phyloP scores from a whole-genome alignment of 163 green algal species.

The Trebouxiophyceae sp. region DNA sequence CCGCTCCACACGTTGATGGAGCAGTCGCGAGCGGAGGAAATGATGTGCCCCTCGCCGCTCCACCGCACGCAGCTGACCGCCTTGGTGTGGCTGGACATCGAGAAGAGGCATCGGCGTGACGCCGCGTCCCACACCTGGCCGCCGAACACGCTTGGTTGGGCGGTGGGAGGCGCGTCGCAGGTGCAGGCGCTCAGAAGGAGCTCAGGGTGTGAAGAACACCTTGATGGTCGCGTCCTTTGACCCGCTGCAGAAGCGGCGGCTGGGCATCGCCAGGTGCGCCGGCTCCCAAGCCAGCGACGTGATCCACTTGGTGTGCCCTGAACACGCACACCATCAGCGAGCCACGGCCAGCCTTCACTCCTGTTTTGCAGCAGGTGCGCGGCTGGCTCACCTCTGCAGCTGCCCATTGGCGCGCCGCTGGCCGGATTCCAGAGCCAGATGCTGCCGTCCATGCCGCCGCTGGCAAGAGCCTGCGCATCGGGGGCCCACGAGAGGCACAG shows the following conservation, averaged over 20 bases:
- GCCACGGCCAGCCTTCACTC: neutral
- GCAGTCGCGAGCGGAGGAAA: conserved; percentile 75
- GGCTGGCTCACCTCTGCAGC: conserved; percentile 39
- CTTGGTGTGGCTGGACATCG: conserved; percentile 70
- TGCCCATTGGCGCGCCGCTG: conserved; percentile 43
- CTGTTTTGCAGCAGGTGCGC: neutral
- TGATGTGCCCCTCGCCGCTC: conserved; percentile 90
- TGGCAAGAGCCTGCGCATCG: conserved; percentile 58
- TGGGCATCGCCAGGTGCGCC: conserved; percentile 74
- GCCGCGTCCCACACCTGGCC: conserved; percentile 59
- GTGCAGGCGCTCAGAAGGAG: too few relatives aligned
- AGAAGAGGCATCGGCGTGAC: conserved; percentile 59
- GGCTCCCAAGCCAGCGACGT: conserved; percentile 89
- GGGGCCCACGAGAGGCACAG: conserved; percentile 75
- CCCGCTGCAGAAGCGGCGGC: conserved; percentile 62
- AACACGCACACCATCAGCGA: neutral
- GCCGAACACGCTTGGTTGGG: too few relatives aligned
- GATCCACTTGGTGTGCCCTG: conserved; percentile 88
- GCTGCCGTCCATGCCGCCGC: conserved; percentile 73
- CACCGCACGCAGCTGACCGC: conserved; percentile 81
- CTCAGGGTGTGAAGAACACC: conserved; percentile 29
- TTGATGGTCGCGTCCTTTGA: conserved; percentile 79
- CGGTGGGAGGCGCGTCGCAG: too few relatives aligned
- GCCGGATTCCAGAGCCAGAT: conserved; percentile 85
- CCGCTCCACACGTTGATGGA: conserved; percentile 86